Base-by-base conservation (phyloP, 352 stramenopile species). In the Globisporangium spinosum region DNA sequence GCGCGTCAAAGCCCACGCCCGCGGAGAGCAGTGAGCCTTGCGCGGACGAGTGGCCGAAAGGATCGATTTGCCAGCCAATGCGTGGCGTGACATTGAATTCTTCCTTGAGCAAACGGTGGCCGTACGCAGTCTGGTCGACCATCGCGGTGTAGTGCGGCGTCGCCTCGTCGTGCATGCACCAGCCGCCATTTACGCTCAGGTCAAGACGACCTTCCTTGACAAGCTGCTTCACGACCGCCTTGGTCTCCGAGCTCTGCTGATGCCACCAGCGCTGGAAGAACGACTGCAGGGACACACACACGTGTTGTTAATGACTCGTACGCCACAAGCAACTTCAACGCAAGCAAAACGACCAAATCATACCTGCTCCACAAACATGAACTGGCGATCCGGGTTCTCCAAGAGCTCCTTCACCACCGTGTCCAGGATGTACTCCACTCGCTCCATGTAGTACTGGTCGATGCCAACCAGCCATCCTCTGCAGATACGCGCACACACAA, bases 141-240 rank as follows among this genome's bases (percentile, higher is more conserved):
- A 99, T 99, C 25, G 92, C 97, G 34, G 97, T 95, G 73, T 97
- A 99, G 80, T 98, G 95, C 49, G 97, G 85, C 15, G 90, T 88
- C 3, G 97, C 98, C 73, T 99, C 98, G 76, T 99, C 98, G 70
- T 99, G 97, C 98, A 99, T 99, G 76, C 88, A 97, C 97, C 97
- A 99, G 53, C 97, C 97, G 43, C 97, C 97, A 68, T 99, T 98
- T 65, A 97, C 90, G 65, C 74, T 90, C 4, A 99, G 97, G 61
- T 96, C 89, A 6, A 99, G 81, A 17, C 97, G 94, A 0, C 94
- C 85, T 43, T 97, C 87, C 23, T 85, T 77, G 12, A 99, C 94
- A 7, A 99, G 81, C 53, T 89, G 73, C 64, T 91, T 89, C 9
- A 98, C 83, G 4, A 83, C 58, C 27, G 67, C 64, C 64, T 97